These are phyloP conservation scores for Cunninghamia lanceolata DNA, from an alignment of 75 land plant species.

Conservation along the genomic window DNA sequence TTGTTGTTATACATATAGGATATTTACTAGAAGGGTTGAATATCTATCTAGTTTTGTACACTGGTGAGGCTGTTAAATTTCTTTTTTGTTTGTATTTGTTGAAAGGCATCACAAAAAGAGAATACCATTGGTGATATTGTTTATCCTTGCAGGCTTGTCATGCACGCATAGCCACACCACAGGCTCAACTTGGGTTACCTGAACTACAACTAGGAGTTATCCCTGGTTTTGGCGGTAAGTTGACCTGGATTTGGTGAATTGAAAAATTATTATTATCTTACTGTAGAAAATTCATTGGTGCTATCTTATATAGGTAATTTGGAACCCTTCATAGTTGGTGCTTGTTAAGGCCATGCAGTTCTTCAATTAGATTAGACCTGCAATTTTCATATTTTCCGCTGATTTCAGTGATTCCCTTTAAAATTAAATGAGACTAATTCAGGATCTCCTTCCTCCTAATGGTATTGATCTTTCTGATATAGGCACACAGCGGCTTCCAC, in stretches of 20 bases:
- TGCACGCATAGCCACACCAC: slow-evolving; percentile 83
- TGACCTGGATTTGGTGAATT: background rate
- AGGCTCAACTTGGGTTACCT: slow-evolving; percentile 87
- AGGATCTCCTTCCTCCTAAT: background rate
- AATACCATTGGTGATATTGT: background rate
- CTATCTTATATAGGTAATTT: background rate
- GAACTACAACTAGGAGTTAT: slow-evolving; percentile 95
- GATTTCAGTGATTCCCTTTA: background rate
- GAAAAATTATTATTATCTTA: background rate
- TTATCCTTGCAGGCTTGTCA: slow-evolving; percentile 74
- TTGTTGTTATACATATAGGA: background rate
- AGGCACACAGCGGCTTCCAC: slow-evolving; percentile 88
- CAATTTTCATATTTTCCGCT: background rate
- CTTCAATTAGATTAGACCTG: background rate
- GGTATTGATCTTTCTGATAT: background rate
- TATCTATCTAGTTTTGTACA: background rate
- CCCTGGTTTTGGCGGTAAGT: slow-evolving; percentile 96
- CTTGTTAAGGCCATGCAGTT: background rate
- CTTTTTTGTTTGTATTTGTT: background rate
- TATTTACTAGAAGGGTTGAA: background rate
- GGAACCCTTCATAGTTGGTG: background rate
- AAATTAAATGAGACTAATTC: background rate
- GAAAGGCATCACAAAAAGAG: background rate
- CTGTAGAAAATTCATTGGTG: background rate
- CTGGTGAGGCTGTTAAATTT: background rate